Evolutionary conservation across 768 basidiomycete genomes (phyloP), one percentile per base, ranked within the genome.

Genomic region (Pleurotus sapidus): DNA sequence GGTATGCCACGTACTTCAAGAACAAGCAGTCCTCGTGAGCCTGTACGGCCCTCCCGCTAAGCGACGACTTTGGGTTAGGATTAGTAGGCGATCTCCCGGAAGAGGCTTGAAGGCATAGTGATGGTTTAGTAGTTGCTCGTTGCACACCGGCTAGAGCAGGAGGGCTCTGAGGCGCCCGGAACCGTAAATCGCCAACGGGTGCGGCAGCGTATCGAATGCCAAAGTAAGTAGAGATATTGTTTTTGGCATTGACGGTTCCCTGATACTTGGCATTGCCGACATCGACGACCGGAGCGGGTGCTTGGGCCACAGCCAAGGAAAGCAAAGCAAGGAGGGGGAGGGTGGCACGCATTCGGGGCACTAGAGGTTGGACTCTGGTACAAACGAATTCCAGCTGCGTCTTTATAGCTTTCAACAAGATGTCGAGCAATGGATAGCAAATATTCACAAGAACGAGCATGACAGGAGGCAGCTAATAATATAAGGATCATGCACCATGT

Each of bases 171-270:
- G 63, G 67, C 11, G 59, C 60, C 15, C 61, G 54, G 60, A 64
- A 68, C 1, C 67, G 60, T 7, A 65, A 30, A 27, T 56, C 53
- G 3, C 67, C 74, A 60, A 20, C 5, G 11, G 75, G 75, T 23
- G 73, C 64, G 8, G 72, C 68, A 27, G 75, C 75, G 57, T 73
- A 77, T 17, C 75, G 68, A 49, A 72, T 68, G 11, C 69, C 68
- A 11, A 69, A 55, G 55, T 68, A 72, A 11, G 45, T 55, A 1
- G 66, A 64, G 24, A 65, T 62, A 20, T 58, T 61, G 60, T 0
- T 57, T 57, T 4, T 56, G 55, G 27, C 5, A 7, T 66, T 62
- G 5, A 61, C 58, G 1, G 63, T 45, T 2, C 72, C 72, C 57
- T 67, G 58, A 46, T 71, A 73, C 40, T 49, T 51, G 0, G 70